Evolutionary conservation across 371 early-diverging fungal genomes (phyloP).

Genomic region (Rhizopus microsporus): DNA sequence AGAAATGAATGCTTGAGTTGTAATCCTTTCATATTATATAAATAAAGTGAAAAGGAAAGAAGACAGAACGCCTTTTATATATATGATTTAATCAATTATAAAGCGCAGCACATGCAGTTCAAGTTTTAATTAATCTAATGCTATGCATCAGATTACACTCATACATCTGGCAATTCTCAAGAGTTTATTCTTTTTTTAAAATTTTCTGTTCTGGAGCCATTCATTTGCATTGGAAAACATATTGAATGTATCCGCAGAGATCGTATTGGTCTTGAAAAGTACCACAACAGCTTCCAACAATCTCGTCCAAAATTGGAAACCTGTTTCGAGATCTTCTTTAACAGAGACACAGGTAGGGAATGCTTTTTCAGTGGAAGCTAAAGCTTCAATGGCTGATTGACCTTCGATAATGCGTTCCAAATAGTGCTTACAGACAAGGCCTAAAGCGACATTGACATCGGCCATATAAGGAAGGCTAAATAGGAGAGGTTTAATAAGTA

Average conservation of each 20-base stretch:
- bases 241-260: slow-evolving; percentile 21
- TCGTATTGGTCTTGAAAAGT: slow-evolving; percentile 27
- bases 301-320: slow-evolving; percentile 57
- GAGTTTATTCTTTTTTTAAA: slow-evolving; percentile 9
- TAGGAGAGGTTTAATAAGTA: too few species aligned
- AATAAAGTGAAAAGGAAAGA: slow-evolving; percentile 4
- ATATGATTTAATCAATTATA: slow-evolving; percentile 1
- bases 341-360: slow-evolving; percentile 48
- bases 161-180: too few species aligned
- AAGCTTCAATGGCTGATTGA: slow-evolving; percentile 23
- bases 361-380: slow-evolving; percentile 35
- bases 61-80: background rate
- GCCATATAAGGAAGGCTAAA: slow-evolving; percentile 53
- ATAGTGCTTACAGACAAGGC: slow-evolving; percentile 52
- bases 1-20: background rate
- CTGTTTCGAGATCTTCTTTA: slow-evolving; percentile 44
- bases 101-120: background rate
- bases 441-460: slow-evolving; percentile 58
- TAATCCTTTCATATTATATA: background rate
- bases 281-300: slow-evolving; percentile 35
- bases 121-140: slow-evolving; percentile 5
- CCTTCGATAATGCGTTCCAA: slow-evolving; percentile 38
- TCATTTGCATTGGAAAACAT: slow-evolving; percentile 51
- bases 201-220: slow-evolving; percentile 38
- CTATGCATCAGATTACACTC: background rate